Conservation (phyloP, 805 yeast genomes). For the Spathaspora hagerdaliae region DNA sequence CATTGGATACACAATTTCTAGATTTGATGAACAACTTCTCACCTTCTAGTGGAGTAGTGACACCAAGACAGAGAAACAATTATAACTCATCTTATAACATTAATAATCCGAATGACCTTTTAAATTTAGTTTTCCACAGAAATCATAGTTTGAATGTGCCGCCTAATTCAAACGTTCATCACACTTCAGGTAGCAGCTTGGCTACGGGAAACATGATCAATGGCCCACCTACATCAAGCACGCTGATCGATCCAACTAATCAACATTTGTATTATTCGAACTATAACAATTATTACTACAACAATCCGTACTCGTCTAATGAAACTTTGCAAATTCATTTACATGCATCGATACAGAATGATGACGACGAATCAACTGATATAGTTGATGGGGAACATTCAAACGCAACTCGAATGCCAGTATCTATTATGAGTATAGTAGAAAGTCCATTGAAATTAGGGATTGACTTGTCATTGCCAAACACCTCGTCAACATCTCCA, state of each 20-base stretch:
- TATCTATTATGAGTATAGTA: slow-evolving; percentile 49
- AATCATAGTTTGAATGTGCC: slow-evolving; percentile 15
- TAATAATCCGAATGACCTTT: slow-evolving; percentile 31
- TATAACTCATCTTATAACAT: slow-evolving; percentile 6
- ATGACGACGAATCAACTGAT: slow-evolving; percentile 27
- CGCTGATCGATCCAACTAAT: slow-evolving; percentile 28
- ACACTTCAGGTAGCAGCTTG: slow-evolving; percentile 8
- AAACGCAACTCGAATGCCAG: slow-evolving; percentile 46
- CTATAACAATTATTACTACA: slow-evolving; percentile 35
- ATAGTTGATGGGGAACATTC: slow-evolving; percentile 30
- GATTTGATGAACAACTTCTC: slow-evolving; percentile 39
- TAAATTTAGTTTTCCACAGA: slow-evolving; percentile 51
- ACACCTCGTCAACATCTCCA: slow-evolving; percentile 12
- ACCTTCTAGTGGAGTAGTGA: slow-evolving; percentile 1
- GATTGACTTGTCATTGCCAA: slow-evolving; percentile 36
- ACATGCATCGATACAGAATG: slow-evolving; percentile 31
- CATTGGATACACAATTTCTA: slow-evolving; percentile 54
- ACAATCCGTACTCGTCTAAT: slow-evolving; percentile 35
- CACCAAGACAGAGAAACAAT: slow-evolving; percentile 1
- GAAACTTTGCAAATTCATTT: slow-evolving; percentile 39
- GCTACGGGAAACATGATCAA: slow-evolving; percentile 15
- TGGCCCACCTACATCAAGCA: slow-evolving; percentile 6
- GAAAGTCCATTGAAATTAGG: slow-evolving; percentile 36
- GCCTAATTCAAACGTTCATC: slow-evolving; percentile 4
- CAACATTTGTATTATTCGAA: slow-evolving; percentile 36